Conservation (phyloP, 208 protist genomes). For the Leishmania mexicana region DNA sequence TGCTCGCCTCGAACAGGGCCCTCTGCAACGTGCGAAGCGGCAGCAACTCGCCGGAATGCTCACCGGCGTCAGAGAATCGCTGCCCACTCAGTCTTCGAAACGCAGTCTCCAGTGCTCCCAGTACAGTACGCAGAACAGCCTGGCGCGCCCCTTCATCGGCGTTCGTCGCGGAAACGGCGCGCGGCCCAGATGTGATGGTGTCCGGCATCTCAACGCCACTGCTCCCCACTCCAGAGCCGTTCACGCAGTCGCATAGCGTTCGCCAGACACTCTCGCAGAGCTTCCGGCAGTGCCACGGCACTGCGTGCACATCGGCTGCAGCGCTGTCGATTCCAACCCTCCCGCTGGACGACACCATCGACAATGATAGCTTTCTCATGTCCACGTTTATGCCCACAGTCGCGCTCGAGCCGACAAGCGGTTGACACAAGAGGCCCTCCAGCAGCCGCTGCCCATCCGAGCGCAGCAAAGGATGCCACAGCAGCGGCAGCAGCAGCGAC, state of each 20-base stretch:
- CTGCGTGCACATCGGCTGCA: slow-evolving; percentile 3
- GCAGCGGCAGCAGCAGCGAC: slow-evolving; percentile 19
- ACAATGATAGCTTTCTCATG: not conserved
- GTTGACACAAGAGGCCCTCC: slow-evolving; percentile 25
- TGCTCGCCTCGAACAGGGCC: slow-evolving; percentile 27
- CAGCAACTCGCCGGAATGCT: slow-evolving; percentile 20
- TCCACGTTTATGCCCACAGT: not conserved
- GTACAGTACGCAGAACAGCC: slow-evolving; percentile 15
- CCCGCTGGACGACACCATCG: not conserved
- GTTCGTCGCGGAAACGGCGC: not conserved
- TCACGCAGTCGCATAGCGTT: slow-evolving; percentile 24
- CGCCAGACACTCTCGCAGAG: slow-evolving; percentile 27
- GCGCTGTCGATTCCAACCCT: not conserved
- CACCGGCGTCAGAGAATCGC: not conserved
- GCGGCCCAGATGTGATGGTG: not conserved
- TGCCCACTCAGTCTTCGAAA: slow-evolving; percentile 10
- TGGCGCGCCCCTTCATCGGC: slow-evolving; percentile 9
- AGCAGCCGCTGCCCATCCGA: slow-evolving; percentile 21
- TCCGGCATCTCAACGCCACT: slow-evolving; percentile 3
- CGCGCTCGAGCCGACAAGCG: slow-evolving; percentile 2
- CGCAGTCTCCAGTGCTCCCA: slow-evolving; percentile 10
- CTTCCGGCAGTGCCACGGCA: slow-evolving; percentile 27
- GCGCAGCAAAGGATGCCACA: slow-evolving; percentile 33
- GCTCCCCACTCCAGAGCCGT: slow-evolving; percentile 1
- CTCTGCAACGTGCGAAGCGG: slow-evolving; percentile 30